Evolutionary conservation across 345 rosid species (phyloP).

Genomic region (Heritiera fomes): DNA sequence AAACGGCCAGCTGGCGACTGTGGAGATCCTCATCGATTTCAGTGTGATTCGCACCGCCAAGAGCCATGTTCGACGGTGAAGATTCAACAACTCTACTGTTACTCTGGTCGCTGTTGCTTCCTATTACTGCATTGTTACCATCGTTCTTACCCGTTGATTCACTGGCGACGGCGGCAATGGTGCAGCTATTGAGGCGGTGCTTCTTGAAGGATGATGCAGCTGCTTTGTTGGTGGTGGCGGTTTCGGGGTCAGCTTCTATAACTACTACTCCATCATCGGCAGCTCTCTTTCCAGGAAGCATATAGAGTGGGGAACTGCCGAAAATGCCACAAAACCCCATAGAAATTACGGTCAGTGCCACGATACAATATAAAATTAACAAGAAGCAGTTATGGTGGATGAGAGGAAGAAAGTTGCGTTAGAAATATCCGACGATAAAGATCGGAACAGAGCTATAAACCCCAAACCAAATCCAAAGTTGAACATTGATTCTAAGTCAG

Average conservation of each 20-base stretch:
- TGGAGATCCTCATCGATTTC: slow-evolving; percentile 96
- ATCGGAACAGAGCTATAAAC: slow-evolving; percentile 33
- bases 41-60: slow-evolving; percentile 56
- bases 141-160: slow-evolving; percentile 30
- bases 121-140: slow-evolving; percentile 19
- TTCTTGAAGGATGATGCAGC: slow-evolving; percentile 51
- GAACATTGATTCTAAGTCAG: slow-evolving; percentile 14
- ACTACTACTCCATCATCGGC: slow-evolving; percentile 51
- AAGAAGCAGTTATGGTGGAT: background rate
- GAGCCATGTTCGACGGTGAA: slow-evolving; percentile 54
- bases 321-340: slow-evolving; percentile 45
- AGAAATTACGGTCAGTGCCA: slow-evolving; percentile 33
- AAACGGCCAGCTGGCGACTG: slow-evolving; percentile 97
- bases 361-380: background rate
- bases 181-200: slow-evolving; percentile 38
- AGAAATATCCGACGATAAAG: slow-evolving; percentile 9
- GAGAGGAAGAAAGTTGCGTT: background rate
- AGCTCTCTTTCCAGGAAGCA: slow-evolving; percentile 93
- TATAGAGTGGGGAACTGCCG: slow-evolving; percentile 72
- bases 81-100: slow-evolving; percentile 19
- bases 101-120: slow-evolving; percentile 25
- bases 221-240: slow-evolving; percentile 19
- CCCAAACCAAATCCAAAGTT: slow-evolving; percentile 37
- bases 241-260: slow-evolving; percentile 43
- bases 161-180: slow-evolving; percentile 27